Conservation (phyloP, 768 basidiomycete genomes). For the Holtermanniella nyarrowii region DNA sequence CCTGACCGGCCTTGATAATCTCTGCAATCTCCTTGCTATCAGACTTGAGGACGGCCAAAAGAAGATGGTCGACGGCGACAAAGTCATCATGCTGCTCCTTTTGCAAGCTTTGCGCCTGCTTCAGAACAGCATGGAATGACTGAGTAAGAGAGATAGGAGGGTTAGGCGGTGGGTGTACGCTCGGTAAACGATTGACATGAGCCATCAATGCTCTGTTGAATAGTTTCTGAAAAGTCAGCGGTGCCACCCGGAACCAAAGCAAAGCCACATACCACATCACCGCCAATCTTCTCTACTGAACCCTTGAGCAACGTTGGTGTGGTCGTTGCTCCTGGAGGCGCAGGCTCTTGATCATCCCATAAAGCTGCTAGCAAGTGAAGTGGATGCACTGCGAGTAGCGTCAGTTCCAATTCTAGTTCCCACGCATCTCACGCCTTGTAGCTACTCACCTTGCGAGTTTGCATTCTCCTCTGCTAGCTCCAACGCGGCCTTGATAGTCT, state of each 20-base stretch:
- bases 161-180: constrained; percentile 75
- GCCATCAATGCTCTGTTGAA: constrained; percentile 67
- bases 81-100: constrained; percentile 73
- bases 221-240: constrained; percentile 31
- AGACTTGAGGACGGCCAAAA: constrained; percentile 75
- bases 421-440: not conserved
- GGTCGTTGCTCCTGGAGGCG: constrained; percentile 35
- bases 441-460: constrained; percentile 59
- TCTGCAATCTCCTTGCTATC: constrained; percentile 45
- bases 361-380: constrained; percentile 72
- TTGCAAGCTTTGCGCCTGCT: constrained; percentile 64
- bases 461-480: constrained; percentile 77
- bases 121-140: constrained; percentile 53
- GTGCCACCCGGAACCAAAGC: not conserved
- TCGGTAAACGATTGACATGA: constrained; percentile 66
- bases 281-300: constrained; percentile 71
- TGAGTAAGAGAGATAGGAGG: constrained; percentile 56
- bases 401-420: too few species aligned
- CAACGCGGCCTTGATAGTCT: constrained; percentile 58
- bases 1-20: constrained; percentile 67
- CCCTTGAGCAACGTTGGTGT: constrained; percentile 60
- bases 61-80: constrained; percentile 83
- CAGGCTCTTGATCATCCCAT: constrained; percentile 52
- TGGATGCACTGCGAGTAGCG: constrained; percentile 55
- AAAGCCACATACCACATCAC: constrained; percentile 57